Percentiles rank a stretch among this genome's conserved stretches.
These are phyloP conservation scores for Camellia oleifera DNA, from an alignment of 179 eudicot species.

Conservation along the genomic window DNA sequence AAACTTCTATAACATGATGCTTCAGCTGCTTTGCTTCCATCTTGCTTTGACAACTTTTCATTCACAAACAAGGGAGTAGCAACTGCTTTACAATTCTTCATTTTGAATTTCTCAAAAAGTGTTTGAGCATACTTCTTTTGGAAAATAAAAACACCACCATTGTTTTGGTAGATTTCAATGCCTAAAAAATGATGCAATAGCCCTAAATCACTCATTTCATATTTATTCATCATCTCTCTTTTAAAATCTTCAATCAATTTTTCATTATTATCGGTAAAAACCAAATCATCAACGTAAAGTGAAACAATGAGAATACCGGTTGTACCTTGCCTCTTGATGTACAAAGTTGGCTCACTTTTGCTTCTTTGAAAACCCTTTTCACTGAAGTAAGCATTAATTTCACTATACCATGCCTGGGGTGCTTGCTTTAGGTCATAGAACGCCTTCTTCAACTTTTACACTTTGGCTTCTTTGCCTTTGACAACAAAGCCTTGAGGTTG, in stretches of 20 bases:
- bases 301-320: neutral
- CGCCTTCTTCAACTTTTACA: neutral
- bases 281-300: slow-evolving; percentile 10
- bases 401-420: neutral
- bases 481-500: neutral
- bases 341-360: neutral
- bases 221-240: neutral
- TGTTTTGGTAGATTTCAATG: neutral
- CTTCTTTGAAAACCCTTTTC: neutral
- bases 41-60: too few species aligned
- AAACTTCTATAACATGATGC: too few species aligned
- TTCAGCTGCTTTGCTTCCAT: too few species aligned
- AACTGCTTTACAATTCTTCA: too few species aligned
- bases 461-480: neutral
- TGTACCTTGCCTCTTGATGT: neutral
- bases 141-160: neutral
- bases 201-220: neutral
- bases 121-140: too few species aligned
- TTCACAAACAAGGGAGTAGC: too few species aligned
- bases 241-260: neutral
- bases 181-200: neutral
- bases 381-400: neutral
- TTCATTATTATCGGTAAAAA: neutral
- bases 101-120: too few species aligned
- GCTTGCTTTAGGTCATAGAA: neutral